Percentiles rank a stretch among this genome's conserved stretches.
Evolutionary conservation across 116 monocot species (phyloP).

Genomic region (Phalaenopsis hybrid): DNA sequence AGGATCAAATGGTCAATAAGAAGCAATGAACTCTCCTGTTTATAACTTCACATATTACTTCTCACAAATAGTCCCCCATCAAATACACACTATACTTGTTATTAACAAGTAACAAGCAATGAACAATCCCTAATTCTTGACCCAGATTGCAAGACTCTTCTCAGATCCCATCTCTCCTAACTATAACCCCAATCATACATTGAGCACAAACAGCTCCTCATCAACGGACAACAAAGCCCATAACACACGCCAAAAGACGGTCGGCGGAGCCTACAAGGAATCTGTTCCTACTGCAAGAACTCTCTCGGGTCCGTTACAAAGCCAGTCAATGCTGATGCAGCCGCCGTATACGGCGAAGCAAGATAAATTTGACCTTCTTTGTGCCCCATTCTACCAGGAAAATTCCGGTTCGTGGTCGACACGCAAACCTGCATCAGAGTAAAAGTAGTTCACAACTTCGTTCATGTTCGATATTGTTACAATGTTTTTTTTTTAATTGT

Average conservation of each 20-base stretch:
- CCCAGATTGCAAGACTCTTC: constrained; percentile 11
- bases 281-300: constrained; percentile 41
- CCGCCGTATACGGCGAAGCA: constrained; percentile 92
- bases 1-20: not conserved
- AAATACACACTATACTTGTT: not conserved
- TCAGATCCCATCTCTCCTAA: not conserved
- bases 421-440: constrained; percentile 70
- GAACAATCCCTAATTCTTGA: constrained; percentile 8
- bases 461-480: too few species aligned
- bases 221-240: not conserved
- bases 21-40: constrained; percentile 1
- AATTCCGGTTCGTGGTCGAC: constrained; percentile 93
- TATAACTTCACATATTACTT: constrained; percentile 4
- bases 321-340: constrained; percentile 92
- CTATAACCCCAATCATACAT: not conserved
- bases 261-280: not conserved
- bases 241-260: too few species aligned
- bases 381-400: constrained; percentile 98
- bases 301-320: constrained; percentile 93
- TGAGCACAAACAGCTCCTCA: not conserved
- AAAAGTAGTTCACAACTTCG: not conserved
- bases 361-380: constrained; percentile 98
- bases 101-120: not conserved
- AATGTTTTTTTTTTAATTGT: too few species aligned
- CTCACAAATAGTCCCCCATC: not conserved